Evolutionary conservation across 495 filamentous ascomycete species (phyloP).

Genomic region (Hypoxylon intermedium): DNA sequence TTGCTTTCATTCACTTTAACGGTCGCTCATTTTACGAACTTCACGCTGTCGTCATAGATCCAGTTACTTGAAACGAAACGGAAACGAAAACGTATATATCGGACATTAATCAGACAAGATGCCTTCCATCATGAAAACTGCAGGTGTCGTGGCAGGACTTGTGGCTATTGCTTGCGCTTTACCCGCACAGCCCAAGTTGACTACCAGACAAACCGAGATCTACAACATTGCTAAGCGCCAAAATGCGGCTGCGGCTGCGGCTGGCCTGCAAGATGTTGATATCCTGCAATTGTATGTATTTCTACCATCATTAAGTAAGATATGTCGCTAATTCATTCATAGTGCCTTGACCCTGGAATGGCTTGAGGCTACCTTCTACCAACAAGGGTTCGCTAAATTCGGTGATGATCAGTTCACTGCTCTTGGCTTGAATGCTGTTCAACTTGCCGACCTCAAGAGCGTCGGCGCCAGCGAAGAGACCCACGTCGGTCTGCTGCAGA

Average conservation of each 20-base stretch:
- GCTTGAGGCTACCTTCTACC: slow-evolving; percentile 69
- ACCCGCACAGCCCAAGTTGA: slow-evolving; percentile 55
- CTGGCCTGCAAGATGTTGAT: slow-evolving; percentile 66
- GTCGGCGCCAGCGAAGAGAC: slow-evolving; percentile 63
- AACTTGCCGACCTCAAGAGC: slow-evolving; percentile 58
- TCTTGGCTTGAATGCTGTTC: slow-evolving; percentile 57
- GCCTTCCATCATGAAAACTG: slow-evolving; percentile 55
- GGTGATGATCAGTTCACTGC: slow-evolving; percentile 62
- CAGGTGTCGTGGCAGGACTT: slow-evolving; percentile 53
- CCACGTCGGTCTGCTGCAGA: slow-evolving; percentile 64
- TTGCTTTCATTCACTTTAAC: slow-evolving; percentile 44
- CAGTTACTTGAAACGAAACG: slow-evolving; percentile 36
- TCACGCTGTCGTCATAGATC: slow-evolving; percentile 24
- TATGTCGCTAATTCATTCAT: slow-evolving; percentile 24
- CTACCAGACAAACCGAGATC: slow-evolving; percentile 48
- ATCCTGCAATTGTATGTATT: slow-evolving; percentile 73
- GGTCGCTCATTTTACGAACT: slow-evolving; percentile 19
- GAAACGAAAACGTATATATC: slow-evolving; percentile 34
- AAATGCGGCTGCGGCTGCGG: slow-evolving; percentile 58
- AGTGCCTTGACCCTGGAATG: slow-evolving; percentile 71
- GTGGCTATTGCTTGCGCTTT: slow-evolving; percentile 53
- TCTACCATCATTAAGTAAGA: not conserved
- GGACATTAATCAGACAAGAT: slow-evolving; percentile 46
- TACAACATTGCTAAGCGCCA: slow-evolving; percentile 58
- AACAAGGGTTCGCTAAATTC: slow-evolving; percentile 66